Base-by-base conservation (phyloP, 139 green algal genomes). In the Spirogloea muscicola region DNA sequence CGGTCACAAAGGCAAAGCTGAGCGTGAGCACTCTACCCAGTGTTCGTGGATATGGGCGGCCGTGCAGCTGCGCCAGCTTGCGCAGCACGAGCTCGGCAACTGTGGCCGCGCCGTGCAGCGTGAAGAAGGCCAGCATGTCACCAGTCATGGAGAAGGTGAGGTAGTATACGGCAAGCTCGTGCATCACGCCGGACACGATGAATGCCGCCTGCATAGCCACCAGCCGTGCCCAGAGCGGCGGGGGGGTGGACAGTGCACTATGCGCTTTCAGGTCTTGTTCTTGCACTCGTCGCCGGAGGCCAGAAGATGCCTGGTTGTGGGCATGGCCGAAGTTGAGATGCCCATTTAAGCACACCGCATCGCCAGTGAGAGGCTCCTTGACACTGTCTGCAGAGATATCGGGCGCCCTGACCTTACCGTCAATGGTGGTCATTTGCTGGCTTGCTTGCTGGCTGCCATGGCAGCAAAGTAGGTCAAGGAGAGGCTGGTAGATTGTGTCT, bases 81-180 rank as follows among this genome's bases (percentile, higher is more conserved):
- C n/a, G n/a, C 29, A 76, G 21, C 3, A 18, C 18, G 5, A 3
- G 3, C 34, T 76, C 68, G 5, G 51, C 16, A n/a, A 25, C 49
- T 25, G 68, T 76, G 2, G 43, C 68, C 42, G 69, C 4, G 2
- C 55, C 55, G 36, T 77, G 69, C 13, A 77, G 34, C 33, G 57
- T 71, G 57, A 77, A 77, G 60, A 77, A 77, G 7, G 38, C 3
- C 25, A 38, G 58, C 69, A 77, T 77, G 25, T 77, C 69, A 6
- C 69, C 69, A n/a, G 69, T 77, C 16, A 77, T 57, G 9, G n/a
- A 57, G 41, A 27, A 27, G 13, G 48, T 49, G n/a, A 77, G 61
- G 36, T 77, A 77, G 13, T 27, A 71, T 3, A 77, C 33, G 3
- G 48, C 48, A 41, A 77, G 61, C 69, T 77, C 69, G 44, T 77